Percentiles rank a stretch among this genome's conserved stretches.
These are phyloP conservation scores for Saccharomyces hybrid DNA, from an alignment of 1,139 yeast species.

Conservation along the genomic window DNA sequence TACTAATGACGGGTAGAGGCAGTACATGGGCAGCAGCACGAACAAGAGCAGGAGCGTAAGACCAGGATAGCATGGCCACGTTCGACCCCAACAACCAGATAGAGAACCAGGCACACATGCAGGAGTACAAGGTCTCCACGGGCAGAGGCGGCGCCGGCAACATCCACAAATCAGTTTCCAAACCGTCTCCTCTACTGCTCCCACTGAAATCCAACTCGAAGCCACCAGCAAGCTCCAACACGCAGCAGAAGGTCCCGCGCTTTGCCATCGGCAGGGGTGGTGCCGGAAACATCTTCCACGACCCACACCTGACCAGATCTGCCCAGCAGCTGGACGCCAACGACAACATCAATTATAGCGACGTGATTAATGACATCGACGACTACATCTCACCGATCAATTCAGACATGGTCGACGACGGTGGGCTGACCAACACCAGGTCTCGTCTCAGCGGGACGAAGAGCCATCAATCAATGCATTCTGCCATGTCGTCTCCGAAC, in stretches of 20 bases:
- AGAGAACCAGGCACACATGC: not conserved
- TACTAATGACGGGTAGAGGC: not conserved
- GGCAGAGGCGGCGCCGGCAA: slow-evolving; percentile 83
- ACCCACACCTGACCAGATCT: slow-evolving; percentile 52
- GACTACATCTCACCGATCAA: slow-evolving; percentile 21
- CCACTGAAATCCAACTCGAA: slow-evolving; percentile 46
- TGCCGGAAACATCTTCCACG: slow-evolving; percentile 67
- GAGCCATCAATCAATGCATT: not conserved
- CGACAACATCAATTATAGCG: slow-evolving; percentile 12
- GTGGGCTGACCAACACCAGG: slow-evolving; percentile 1
- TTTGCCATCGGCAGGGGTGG: slow-evolving; percentile 79
- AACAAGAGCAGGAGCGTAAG: not conserved
- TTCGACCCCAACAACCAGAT: not conserved
- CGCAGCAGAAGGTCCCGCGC: not conserved
- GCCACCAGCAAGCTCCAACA: not conserved
- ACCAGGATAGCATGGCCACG: not conserved
- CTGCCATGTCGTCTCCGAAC: not conserved
- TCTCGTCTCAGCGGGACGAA: not conserved
- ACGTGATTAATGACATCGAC: slow-evolving; percentile 14
- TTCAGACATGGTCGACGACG: slow-evolving; percentile 4
- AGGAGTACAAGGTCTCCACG: slow-evolving; percentile 37
- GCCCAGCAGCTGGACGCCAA: slow-evolving; percentile 59
- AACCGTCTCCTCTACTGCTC: slow-evolving; percentile 47
- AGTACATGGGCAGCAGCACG: not conserved
- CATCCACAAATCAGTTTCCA: slow-evolving; percentile 40